Evolutionary conservation across 495 filamentous ascomycete species (phyloP).

Genomic region (Penicillium tannophilum): DNA sequence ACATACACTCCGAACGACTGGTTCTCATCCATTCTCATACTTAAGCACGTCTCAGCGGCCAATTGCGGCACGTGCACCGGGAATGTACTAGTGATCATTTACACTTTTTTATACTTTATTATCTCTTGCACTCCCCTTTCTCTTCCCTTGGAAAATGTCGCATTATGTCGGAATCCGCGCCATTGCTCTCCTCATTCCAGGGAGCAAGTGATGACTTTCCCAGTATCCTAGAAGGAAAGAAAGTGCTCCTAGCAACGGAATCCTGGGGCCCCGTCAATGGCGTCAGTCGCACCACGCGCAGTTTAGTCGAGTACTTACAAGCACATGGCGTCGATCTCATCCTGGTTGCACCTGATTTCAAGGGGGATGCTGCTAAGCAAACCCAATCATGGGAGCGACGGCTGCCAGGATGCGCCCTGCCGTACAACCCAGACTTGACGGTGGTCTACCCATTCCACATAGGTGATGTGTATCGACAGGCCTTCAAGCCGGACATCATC

Average conservation of each 20-base stretch:
- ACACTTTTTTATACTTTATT: neutral
- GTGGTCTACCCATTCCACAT: conserved; percentile 65
- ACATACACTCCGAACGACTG: neutral
- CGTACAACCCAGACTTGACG: conserved; percentile 65
- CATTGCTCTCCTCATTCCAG: conserved; percentile 16
- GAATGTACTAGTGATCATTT: neutral
- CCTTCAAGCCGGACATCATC: conserved; percentile 59
- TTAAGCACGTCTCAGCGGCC: conserved; percentile 10
- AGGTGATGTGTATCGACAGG: conserved; percentile 51
- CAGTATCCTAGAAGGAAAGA: conserved; percentile 49
- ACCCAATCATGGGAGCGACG: conserved; percentile 44
- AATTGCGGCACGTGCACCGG: conserved; percentile 13
- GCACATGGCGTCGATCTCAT: conserved; percentile 56
- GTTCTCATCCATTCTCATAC: neutral
- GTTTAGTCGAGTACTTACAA: conserved; percentile 62
- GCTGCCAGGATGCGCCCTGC: conserved; percentile 60
- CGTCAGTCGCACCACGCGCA: conserved; percentile 62
- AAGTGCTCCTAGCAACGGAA: conserved; percentile 63
- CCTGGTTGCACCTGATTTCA: conserved; percentile 57
- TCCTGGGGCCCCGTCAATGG: conserved; percentile 68
- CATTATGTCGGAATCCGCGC: conserved; percentile 22
- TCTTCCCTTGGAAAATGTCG: neutral
- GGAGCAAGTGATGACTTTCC: conserved; percentile 40
- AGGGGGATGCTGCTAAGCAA: conserved; percentile 24
- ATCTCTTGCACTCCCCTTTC: neutral